Evolutionary conservation across 78 protist genomes (phyloP), one percentile per base, ranked within the genome.

Genomic region (Dictyostelium intermedium): DNA sequence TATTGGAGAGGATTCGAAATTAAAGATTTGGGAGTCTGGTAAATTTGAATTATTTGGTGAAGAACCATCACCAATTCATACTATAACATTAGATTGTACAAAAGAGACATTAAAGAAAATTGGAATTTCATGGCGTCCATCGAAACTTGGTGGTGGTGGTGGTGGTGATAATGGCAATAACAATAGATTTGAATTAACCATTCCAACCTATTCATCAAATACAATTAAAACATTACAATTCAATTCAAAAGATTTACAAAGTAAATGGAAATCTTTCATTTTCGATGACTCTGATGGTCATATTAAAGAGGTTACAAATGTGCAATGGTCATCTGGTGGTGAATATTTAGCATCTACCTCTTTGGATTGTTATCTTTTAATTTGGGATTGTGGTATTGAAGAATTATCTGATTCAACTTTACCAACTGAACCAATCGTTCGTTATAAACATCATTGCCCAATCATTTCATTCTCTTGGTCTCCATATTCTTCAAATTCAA

Each of bases 381-480:
- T 89, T 63, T 89, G 94, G 94, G 45, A 78, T 20, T 30, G 41
- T 32, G 74, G 35, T 27, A 11, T 27, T n/a, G 74, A 66, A 2
- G 79, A 72, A 34, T 11, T 79, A 5, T 43, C 60, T 43, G 63
- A 61, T 2, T 56, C 69, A 47, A 3, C 23, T 7, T 53, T 32
- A 37, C 39, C 43, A 30, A 20, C 13, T 30, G 80, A 61, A 69
- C 87, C 94, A 32, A 45, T 89, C 0, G 20, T 5, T 8, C 16
- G 32, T 8, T 80, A 45, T 39, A 78, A 80, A 70, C 78, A 89
- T 80, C 14, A 37, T 10, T 30, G 32, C 47, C 39, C 23, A 13
- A 80, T 89, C 25, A 47, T 13, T 47, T 30, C 78, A 9, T 39
- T 89, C 5, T 39, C 94, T 39, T 89, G 94, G 94, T 72, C 79